Evolutionary conservation across 2,329 filamentous ascomycete genomes (phyloP), one percentile per base, ranked within the genome.

Genomic region (Rutstroemia sp.): DNA sequence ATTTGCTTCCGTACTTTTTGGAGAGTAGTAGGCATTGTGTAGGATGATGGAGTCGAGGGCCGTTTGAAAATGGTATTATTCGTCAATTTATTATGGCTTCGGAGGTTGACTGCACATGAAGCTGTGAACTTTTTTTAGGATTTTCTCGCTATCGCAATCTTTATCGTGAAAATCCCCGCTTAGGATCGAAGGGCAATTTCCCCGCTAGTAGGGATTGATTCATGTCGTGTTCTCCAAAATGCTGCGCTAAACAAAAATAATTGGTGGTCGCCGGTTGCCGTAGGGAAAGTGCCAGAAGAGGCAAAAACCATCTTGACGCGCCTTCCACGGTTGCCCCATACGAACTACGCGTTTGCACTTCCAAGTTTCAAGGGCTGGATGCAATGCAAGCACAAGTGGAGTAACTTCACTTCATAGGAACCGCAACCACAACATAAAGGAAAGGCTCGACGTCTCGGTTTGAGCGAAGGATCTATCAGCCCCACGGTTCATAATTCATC

Each of bases 1-100:
- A 97, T 92, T 62, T 90, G 84, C 75, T 97, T 97, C 61, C 88
- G 83, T 19, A 94, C 88, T 70, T 96, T 97, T 61, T 83, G 76
- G 6, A 96, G 74, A 46, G 86, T 82, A 68, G 84, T 87, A 14
- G 89, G 81, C 91, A 95, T 95, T 27, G 19, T 45, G 53, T 30
- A 41, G 14, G 10, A 21, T 21, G 6, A 14, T 34, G 10, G 30
- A 34, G 12, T 12, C 9, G 10, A 34, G 12, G 30, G 30, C 30
- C 30, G 30, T 5, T 34, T 34, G 30, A 34, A 10, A 9, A 10
- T 48, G 6, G 8, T 37, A 21, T 4, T 25, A 4, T 25, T 38
- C 19, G 23, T 25, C 10, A 21, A 14, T 9, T 14, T 5, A 19
- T 25, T 27, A 23, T 14, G 44, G 23, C 17, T 21, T 55, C 27